Evolutionary conservation across 2,329 filamentous ascomycete genomes (phyloP).

Genomic region (Trichoderma pleuroti): DNA sequence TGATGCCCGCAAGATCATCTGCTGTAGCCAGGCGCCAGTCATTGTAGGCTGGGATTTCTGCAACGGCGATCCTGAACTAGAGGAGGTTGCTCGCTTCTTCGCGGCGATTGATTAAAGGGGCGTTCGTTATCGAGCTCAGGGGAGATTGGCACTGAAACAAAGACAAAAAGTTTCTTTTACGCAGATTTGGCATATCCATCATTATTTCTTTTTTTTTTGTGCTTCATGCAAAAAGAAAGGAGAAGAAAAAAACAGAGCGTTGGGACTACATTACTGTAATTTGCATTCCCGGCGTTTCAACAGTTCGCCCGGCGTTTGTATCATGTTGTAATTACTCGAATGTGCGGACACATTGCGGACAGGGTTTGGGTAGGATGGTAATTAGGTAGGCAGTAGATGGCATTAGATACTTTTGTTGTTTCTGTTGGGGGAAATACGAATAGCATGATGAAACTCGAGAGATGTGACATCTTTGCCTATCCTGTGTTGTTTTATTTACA

Average conservation of each 20-base stretch:
- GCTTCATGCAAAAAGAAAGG: not conserved
- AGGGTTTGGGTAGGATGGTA: not conserved
- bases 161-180: not conserved
- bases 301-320: slow-evolving; percentile 5
- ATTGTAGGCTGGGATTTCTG: slow-evolving; percentile 99
- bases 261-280: slow-evolving; percentile 6
- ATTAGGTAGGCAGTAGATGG: not conserved
- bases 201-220: not conserved
- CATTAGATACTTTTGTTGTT: not conserved
- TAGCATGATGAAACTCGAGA: not conserved
- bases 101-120: slow-evolving; percentile 48
- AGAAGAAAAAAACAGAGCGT: not conserved
- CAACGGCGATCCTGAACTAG: slow-evolving; percentile 74
- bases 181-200: not conserved
- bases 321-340: not conserved
- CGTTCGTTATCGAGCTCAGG: not conserved
- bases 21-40: slow-evolving; percentile 83
- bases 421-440: not conserved
- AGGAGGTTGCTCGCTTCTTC: slow-evolving; percentile 76
- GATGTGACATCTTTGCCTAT: not conserved
- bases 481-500: not conserved
- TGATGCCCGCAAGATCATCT: slow-evolving; percentile 87
- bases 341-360: not conserved
- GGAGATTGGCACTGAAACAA: not conserved
- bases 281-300: slow-evolving; percentile 1